Evolutionary conservation across 176 grass and related monocot species (phyloP), one percentile per base, ranked within the genome.

Genomic region (Phyllostachys edulis): DNA sequence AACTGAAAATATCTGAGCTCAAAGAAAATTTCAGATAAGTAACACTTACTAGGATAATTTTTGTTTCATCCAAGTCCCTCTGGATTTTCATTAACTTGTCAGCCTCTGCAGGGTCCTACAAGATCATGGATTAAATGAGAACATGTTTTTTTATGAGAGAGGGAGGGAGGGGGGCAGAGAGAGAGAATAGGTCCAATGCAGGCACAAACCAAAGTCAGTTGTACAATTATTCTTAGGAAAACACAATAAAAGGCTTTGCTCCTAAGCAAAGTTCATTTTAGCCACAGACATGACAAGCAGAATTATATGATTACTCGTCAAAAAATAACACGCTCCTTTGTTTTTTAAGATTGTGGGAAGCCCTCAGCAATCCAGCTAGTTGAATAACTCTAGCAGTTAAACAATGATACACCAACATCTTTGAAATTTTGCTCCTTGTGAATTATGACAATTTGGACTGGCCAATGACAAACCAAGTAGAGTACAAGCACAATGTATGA

Each of bases 81-180:
- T 99, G 93, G 59, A 99, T 96, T 94, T 99, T 96, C 71, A 92
- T 83, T 81, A 99, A 85, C 73, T 99, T 99, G 90, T 96, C 97
- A 81, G 93, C 91, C 65, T 99, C 93, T 37, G 91, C 90, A 73
- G 97, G 97, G 34, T 99, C 97, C 97, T 99, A 89, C 70, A 70
- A 74, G 75, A 92, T 85, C 3, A 38, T 69, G 51, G 76, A 51
- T 63, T 49, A 21, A 80, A 20, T 27, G 39, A 59, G 5, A 63
- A 77, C 34, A 78, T 21, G 1, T 12, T 78, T 60, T 16, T 21
- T 63, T 26, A 42, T 45, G 17, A 41, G 11, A 67, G 23, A 72
- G 27, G 56, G 6, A 79, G 9, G 32, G 32, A 2, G 32, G 29
- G 29, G 29, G 29, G 29, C 1, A 72, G 27, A 65, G 6, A 79